Evolutionary conservation across 345 rosid genomes (phyloP), one percentile per base, ranked within the genome.

Genomic region (Punica granatum): DNA sequence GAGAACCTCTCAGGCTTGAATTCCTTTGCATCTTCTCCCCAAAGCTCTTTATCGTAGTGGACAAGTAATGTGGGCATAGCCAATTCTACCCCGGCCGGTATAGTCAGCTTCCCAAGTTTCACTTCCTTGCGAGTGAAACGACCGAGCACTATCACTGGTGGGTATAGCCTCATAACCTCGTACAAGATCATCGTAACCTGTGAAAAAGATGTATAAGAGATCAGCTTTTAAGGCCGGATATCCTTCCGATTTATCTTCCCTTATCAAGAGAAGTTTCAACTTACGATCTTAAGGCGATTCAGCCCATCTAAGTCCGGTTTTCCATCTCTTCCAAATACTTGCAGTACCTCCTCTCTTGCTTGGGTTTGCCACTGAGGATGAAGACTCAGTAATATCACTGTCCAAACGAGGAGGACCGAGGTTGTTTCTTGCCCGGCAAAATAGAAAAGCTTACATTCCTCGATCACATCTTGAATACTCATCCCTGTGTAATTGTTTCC

Each of bases 391-490:
- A n/a, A n/a, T n/a, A n/a, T n/a, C n/a, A n/a, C n/a, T n/a, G n/a
- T n/a, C n/a, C 97, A 90, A 54, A 82, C 80, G 13, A 88, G 85
- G 65, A 88, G 68, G 31, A 72, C 75, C 7, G 97, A 77, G 0
- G 95, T 86, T 71, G 92, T 90, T 73, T 88, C 90, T 65, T 86
- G 83, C 14, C 92, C 95, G n/a, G n/a, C n/a, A n/a, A n/a, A n/a
- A n/a, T n/a, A n/a, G n/a, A n/a, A n/a, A n/a, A n/a, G n/a, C n/a
- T n/a, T n/a, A n/a, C n/a, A n/a, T n/a, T n/a, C n/a, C n/a, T n/a
- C n/a, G n/a, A n/a, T n/a, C n/a, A n/a, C n/a, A n/a, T n/a, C n/a
- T n/a, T n/a, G n/a, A n/a, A n/a, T n/a, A n/a, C n/a, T n/a, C n/a
- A n/a, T n/a, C 25, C 82, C 76, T 1, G 15, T 39, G 31, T n/a